Evolutionary conservation across 305 asterid genomes (phyloP).

Genomic region (Solanum chacoense): DNA sequence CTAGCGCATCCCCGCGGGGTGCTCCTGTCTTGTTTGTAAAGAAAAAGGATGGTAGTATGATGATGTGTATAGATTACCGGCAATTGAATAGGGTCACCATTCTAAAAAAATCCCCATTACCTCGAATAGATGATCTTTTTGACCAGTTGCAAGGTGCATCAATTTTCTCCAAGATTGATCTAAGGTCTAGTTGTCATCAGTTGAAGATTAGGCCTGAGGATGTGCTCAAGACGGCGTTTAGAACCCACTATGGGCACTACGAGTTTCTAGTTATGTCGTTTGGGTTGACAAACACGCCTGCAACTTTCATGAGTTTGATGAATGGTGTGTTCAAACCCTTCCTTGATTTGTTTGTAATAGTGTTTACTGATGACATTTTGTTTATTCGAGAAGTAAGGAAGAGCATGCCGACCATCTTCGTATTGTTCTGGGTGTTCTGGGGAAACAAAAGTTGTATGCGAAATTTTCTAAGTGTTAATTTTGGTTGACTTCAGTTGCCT

Average conservation of each 20-base stretch:
- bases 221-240: background rate
- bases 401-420: background rate
- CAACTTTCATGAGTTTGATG: background rate
- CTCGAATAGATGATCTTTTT: no score
- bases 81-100: background rate
- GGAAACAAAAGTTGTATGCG: background rate
- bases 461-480: background rate
- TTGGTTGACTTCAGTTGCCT: background rate
- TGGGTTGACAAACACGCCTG: no score
- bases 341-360: background rate
- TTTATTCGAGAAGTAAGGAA: background rate
- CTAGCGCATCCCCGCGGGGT: background rate
- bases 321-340: background rate
- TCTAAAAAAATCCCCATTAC: no score
- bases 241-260: background rate
- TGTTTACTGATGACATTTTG: no score
- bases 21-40: background rate
- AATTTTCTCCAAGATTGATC: background rate
- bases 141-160: background rate
- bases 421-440: background rate
- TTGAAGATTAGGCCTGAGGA: background rate
- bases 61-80: background rate
- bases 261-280: background rate
- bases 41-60: background rate
- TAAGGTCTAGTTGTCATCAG: background rate